Percentiles rank a stretch among this genome's conserved stretches.
Evolutionary conservation across 352 stramenopile genomes (phyloP).

Genomic region (Phytophthora agathidicida): DNA sequence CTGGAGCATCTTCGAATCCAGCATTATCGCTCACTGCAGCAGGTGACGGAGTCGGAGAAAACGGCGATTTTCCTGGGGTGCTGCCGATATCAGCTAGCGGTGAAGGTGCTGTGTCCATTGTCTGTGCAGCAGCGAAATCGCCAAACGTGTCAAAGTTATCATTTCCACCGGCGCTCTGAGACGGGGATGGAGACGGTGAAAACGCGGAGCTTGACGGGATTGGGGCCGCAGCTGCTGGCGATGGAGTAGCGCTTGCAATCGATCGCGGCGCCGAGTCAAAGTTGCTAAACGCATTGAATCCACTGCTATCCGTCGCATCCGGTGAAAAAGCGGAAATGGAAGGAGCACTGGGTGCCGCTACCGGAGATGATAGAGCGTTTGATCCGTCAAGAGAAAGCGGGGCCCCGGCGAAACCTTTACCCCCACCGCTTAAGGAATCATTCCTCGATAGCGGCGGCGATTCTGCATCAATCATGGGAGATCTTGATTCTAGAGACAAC

Average conservation of each 20-base stretch:
- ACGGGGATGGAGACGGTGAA: constrained; percentile 24
- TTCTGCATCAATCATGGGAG: constrained; percentile 21
- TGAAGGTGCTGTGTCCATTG: constrained; percentile 6
- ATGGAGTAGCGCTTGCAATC: constrained; percentile 19
- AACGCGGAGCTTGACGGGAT: constrained; percentile 20
- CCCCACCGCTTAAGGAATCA: constrained; percentile 11
- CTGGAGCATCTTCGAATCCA: constrained; percentile 20
- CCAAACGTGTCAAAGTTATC: constrained; percentile 28
- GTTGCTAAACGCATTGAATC: constrained; percentile 43
- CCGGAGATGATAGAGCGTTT: constrained; percentile 11
- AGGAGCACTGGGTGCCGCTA: constrained; percentile 21
- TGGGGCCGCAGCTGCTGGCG: constrained; percentile 8
- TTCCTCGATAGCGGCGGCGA: constrained; percentile 10
- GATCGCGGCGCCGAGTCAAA: constrained; percentile 39
- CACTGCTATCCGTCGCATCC: constrained; percentile 38
- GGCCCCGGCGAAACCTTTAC: constrained; percentile 21
- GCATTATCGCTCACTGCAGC: constrained; percentile 9
- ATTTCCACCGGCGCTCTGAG: constrained; percentile 13
- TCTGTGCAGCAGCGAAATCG: constrained; percentile 18
- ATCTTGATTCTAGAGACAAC: constrained; percentile 35
- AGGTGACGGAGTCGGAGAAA: constrained; percentile 16
- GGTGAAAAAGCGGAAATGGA: constrained; percentile 31
- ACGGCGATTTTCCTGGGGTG: constrained; percentile 9
- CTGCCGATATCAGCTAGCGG: neutral
- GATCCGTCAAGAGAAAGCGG: constrained; percentile 24